Evolutionary conservation across 1,284 basidiomycete species (phyloP).

Genomic region (Ustilago hordei): DNA sequence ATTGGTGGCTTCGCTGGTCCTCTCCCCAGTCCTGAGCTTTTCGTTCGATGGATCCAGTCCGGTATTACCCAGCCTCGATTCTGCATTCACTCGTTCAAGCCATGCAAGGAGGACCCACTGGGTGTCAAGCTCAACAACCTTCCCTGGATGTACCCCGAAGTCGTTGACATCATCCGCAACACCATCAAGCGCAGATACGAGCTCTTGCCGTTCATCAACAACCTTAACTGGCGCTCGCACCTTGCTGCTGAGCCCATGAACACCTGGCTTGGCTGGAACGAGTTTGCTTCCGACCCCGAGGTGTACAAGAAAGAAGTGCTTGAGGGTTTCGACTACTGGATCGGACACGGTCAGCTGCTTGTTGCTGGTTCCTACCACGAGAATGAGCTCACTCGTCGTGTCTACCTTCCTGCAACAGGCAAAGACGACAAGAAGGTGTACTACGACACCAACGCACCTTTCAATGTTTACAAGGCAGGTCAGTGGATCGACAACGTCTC

Average conservation of each 20-base stretch:
- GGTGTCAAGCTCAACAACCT: constrained; percentile 70
- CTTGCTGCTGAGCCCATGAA: constrained; percentile 69
- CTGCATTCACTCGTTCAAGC: constrained; percentile 71
- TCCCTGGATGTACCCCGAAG: constrained; percentile 72
- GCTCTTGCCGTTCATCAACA: constrained; percentile 68
- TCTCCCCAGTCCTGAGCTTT: constrained; percentile 70
- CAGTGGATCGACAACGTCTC: constrained; percentile 64
- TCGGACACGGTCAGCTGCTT: constrained; percentile 70
- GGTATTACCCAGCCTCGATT: constrained; percentile 64
- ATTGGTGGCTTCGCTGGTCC: constrained; percentile 72
- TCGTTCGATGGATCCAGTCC: constrained; percentile 71
- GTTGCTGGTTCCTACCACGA: constrained; percentile 69
- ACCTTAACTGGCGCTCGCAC: constrained; percentile 71
- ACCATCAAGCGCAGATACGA: constrained; percentile 71
- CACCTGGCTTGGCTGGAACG: constrained; percentile 70
- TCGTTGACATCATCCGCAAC: constrained; percentile 69
- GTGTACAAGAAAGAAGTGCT: constrained; percentile 69
- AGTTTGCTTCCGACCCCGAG: constrained; percentile 70
- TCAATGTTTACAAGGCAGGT: constrained; percentile 26
- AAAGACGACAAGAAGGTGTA: constrained; percentile 34
- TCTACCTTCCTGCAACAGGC: constrained; percentile 70
- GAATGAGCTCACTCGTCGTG: constrained; percentile 66
- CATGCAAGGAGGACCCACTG: constrained; percentile 68
- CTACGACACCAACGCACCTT: constrained; percentile 46
- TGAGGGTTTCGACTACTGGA: constrained; percentile 71